A percentile compares a stretch with the other conserved stretches of the same genome.
Conservation (phyloP, 2,329 filamentous ascomycete species). For the Colletotrichum somersetense region DNA sequence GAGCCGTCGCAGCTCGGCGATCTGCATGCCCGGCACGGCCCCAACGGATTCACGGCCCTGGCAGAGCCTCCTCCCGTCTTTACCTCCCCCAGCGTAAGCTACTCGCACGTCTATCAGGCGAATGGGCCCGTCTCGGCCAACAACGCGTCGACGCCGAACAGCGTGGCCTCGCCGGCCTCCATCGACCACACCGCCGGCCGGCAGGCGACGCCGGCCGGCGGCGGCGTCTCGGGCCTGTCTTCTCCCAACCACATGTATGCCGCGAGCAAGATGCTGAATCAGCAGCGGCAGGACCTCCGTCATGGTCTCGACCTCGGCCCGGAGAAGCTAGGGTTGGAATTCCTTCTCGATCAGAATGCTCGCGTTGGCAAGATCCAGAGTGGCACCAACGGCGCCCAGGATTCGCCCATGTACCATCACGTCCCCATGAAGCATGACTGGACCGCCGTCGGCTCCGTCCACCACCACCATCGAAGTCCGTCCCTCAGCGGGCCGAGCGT, state of each 20-base stretch:
- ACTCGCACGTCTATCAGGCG: slow-evolving; percentile 39
- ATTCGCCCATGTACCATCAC: slow-evolving; percentile 59
- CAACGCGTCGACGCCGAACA: slow-evolving; percentile 56
- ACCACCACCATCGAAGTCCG: slow-evolving; percentile 76
- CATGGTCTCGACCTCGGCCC: slow-evolving; percentile 71
- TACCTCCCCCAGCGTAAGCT: slow-evolving; percentile 48
- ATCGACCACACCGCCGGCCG: slow-evolving; percentile 43
- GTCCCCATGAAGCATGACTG: slow-evolving; percentile 66
- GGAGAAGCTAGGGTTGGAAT: slow-evolving; percentile 79
- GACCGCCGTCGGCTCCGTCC: slow-evolving; percentile 59
- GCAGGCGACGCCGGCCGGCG: slow-evolving; percentile 21
- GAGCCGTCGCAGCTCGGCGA: slow-evolving; percentile 14
- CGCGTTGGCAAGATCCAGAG: slow-evolving; percentile 66
- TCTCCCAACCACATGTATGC: slow-evolving; percentile 42
- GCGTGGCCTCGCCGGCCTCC: slow-evolving; percentile 53
- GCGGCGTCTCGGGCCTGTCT: slow-evolving; percentile 43
- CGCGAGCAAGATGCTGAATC: slow-evolving; percentile 54
- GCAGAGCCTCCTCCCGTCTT: slow-evolving; percentile 47
- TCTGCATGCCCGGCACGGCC: slow-evolving; percentile 8
- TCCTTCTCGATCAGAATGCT: slow-evolving; percentile 74
- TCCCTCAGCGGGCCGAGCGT: slow-evolving; percentile 51
- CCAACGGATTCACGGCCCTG: slow-evolving; percentile 41
- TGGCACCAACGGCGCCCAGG: slow-evolving; percentile 62
- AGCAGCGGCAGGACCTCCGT: slow-evolving; percentile 63
- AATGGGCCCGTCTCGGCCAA: slow-evolving; percentile 48